phyloP scores from a whole-genome alignment of 2,329 filamentous ascomycete genomes.

The Colletotrichum orchidophilum region DNA sequence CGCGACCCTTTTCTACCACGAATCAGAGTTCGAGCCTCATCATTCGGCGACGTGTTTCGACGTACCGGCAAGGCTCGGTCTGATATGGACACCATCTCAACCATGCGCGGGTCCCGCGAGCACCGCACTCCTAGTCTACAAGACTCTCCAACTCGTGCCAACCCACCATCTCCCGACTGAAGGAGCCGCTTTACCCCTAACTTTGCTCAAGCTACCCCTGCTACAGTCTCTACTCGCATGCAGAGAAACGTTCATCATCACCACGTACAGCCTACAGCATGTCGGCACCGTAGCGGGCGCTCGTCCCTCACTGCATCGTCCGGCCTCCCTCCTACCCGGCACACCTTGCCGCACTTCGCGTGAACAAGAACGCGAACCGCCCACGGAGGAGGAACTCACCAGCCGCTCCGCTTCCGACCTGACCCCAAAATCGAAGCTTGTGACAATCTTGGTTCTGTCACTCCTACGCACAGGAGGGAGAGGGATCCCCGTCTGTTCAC shows the following conservation, averaged over 20 bases:
- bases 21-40: not conserved
- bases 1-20: not conserved
- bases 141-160: not conserved
- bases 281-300: constrained; percentile 25
- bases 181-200: constrained; percentile 7
- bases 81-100: not conserved
- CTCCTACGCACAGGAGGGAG: not conserved
- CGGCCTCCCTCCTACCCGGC: constrained; percentile 12
- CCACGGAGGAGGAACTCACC: not conserved
- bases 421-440: not conserved
- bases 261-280: not conserved
- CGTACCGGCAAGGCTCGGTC: too few species aligned
- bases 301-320: constrained; percentile 1
- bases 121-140: not conserved
- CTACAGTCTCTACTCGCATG: not conserved
- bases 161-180: not conserved
- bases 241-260: not conserved
- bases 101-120: not conserved
- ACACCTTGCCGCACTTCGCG: constrained; percentile 2
- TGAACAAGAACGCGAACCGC: not conserved
- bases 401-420: not conserved
- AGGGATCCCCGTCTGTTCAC: not conserved
- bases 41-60: not conserved
- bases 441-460: constrained; percentile 31
- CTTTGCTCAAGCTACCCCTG: constrained; percentile 18